Conservation (phyloP, 345 rosid species). For the Jatropha curcas region DNA sequence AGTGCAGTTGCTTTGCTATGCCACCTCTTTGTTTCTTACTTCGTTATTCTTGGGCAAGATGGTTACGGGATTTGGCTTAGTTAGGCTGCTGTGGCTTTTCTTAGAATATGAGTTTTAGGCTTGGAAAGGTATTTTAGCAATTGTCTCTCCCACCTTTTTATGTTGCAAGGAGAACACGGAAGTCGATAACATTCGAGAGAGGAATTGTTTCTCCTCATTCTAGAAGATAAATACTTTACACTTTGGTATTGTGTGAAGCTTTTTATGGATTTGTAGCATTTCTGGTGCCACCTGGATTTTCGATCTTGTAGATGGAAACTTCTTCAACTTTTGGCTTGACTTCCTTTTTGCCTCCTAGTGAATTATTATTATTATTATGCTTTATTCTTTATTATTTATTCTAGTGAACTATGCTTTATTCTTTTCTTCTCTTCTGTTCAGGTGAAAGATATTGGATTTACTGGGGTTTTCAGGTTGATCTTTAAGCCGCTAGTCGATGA, state of each 20-base stretch:
- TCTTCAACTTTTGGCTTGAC: neutral
- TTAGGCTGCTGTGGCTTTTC: neutral
- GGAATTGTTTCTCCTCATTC: neutral
- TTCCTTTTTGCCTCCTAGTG: neutral
- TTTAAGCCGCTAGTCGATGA: conserved; percentile 92
- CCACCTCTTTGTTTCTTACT: neutral
- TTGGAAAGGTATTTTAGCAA: too few relatives aligned
- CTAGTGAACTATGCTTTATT: conserved; percentile 12
- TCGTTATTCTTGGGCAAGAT: neutral
- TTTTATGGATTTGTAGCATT: neutral
- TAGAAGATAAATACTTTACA: neutral
- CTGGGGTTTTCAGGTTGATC: conserved; percentile 98
- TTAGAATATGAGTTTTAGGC: neutral
- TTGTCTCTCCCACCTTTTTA: neutral
- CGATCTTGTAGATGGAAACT: neutral
- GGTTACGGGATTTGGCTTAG: neutral
- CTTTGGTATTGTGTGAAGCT: neutral
- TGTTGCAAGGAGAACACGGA: neutral
- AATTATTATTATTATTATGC: neutral
- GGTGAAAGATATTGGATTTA: conserved; percentile 96
- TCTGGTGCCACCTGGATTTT: neutral
- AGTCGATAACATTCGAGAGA: neutral
- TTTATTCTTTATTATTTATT: conserved; percentile 7
- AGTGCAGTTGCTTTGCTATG: neutral
- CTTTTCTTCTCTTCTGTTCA: conserved; percentile 32